Percentiles rank a stretch among this genome's conserved stretches.
Evolutionary conservation across 2,329 filamentous ascomycete genomes (phyloP).

Genomic region (Meredithiella fracta): DNA sequence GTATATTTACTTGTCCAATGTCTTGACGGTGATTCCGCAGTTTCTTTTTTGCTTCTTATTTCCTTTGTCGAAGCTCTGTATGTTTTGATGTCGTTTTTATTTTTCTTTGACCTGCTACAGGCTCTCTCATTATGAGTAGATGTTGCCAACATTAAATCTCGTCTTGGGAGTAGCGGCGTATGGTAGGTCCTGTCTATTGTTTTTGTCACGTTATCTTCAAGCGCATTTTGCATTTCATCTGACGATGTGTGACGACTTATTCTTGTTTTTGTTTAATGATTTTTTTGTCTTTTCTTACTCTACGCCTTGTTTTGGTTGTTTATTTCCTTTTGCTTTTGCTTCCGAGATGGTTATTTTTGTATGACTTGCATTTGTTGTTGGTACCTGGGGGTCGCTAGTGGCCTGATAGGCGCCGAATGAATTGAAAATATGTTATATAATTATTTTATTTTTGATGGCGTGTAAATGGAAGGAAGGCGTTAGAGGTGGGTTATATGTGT

Average conservation of each 20-base stretch:
- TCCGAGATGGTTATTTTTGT: conserved; percentile 1
- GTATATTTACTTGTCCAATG: conserved; percentile 15
- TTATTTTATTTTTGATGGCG: background rate
- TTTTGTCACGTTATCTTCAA: conserved; percentile 14
- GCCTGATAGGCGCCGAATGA: background rate
- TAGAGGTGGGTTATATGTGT: background rate
- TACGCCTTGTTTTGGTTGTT: conserved; percentile 1
- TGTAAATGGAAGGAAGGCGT: background rate
- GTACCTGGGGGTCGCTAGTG: background rate
- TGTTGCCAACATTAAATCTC: too few species aligned
- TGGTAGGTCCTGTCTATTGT: conserved; percentile 10
- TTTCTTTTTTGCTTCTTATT: conserved; percentile 1
- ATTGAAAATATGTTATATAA: background rate
- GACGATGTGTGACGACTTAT: conserved; percentile 24
- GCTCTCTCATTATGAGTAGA: background rate
- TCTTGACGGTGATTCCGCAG: conserved; percentile 16
- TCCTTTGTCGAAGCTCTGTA: background rate
- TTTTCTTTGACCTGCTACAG: too few species aligned
- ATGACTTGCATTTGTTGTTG: conserved; percentile 4
- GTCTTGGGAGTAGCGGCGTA: background rate
- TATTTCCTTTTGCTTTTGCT: conserved; percentile 15
- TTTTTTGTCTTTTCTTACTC: conserved; percentile 4
- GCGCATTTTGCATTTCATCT: conserved; percentile 17
- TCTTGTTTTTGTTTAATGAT: background rate
- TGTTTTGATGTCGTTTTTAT: background rate